phyloP scores from a whole-genome alignment of 1,284 basidiomycete species.

The Caloboletus firmus region DNA sequence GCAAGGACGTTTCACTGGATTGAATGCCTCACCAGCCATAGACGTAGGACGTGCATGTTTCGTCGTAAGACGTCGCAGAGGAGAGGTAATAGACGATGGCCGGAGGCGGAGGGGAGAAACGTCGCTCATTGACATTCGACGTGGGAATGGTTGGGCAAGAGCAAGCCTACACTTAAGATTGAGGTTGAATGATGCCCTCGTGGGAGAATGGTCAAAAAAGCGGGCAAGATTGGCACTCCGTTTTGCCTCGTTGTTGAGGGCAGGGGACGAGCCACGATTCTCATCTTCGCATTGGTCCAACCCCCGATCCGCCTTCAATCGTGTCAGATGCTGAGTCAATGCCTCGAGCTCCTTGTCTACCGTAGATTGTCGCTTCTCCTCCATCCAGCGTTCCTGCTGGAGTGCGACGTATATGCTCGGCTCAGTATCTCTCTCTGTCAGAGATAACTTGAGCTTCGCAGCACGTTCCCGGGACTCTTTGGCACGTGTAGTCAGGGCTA shows the following conservation, averaged over 20 bases:
- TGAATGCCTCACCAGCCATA: conserved; percentile 27
- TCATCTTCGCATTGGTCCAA: conserved; percentile 13
- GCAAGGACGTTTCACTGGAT: conserved; percentile 32
- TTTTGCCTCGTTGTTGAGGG: conserved; percentile 36
- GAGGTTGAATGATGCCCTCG: conserved; percentile 35
- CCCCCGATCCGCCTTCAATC: conserved; percentile 28
- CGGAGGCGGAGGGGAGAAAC: conserved; percentile 39
- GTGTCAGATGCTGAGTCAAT: conserved; percentile 27
- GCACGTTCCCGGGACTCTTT: conserved; percentile 46
- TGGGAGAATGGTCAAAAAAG: conserved; percentile 41
- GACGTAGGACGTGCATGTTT: conserved; percentile 34
- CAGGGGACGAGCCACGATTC: conserved; percentile 26
- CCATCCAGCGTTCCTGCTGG: conserved; percentile 51
- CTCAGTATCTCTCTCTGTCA: conserved; percentile 40
- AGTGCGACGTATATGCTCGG: conserved; percentile 38
- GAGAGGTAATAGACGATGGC: conserved; percentile 27
- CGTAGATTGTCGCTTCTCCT: conserved; percentile 44
- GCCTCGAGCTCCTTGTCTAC: conserved; percentile 39
- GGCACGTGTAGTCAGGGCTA: conserved; percentile 44
- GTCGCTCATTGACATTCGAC: conserved; percentile 38
- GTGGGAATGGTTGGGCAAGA: conserved; percentile 33
- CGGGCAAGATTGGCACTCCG: conserved; percentile 38
- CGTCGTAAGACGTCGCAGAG: conserved; percentile 30
- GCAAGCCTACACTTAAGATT: conserved; percentile 32
- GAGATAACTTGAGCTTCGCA: conserved; percentile 40